Evolutionary conservation across 176 grass and related monocot genomes (phyloP).

Genomic region (Juncus effusus): DNA sequence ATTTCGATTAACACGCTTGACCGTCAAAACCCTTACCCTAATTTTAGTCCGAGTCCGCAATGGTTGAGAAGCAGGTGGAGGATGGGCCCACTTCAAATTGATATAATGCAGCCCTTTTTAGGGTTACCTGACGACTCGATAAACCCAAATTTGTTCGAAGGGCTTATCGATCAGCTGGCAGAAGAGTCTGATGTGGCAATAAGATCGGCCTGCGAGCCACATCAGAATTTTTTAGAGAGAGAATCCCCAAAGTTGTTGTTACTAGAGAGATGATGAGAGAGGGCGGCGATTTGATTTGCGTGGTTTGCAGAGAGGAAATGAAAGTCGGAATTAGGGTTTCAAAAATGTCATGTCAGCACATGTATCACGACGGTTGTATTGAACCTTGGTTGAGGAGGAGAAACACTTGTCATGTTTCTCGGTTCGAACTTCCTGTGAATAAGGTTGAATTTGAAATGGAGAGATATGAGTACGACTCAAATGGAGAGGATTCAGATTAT

Average conservation of each 20-base stretch:
- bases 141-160: conserved; percentile 60
- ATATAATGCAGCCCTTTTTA: conserved; percentile 36
- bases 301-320: conserved; percentile 81
- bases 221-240: conserved; percentile 38
- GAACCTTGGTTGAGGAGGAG: conserved; percentile 69
- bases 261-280: conserved; percentile 42
- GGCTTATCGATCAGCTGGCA: conserved; percentile 71
- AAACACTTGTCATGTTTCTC: conserved; percentile 90
- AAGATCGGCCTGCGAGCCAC: conserved; percentile 75
- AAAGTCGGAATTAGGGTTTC: conserved; percentile 40
- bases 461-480: conserved; percentile 21
- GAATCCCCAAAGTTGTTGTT: conserved; percentile 54
- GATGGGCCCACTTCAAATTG: conserved; percentile 20
- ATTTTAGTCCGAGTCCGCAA: conserved; percentile 18
- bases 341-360: conserved; percentile 66
- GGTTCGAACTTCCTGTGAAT: conserved; percentile 76
- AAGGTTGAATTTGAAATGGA: conserved; percentile 41
- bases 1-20: no score
- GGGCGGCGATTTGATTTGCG: conserved; percentile 55
- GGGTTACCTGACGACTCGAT: conserved; percentile 72
- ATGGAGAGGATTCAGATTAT: conserved; percentile 17
- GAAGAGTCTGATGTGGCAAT: conserved; percentile 13
- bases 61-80: conserved; percentile 14
- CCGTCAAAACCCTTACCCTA: conserved; percentile 27
- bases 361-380: conserved; percentile 79